These are phyloP conservation scores for Anacardium occidentale DNA, from an alignment of 345 rosid genomes.

Conservation along the genomic window DNA sequence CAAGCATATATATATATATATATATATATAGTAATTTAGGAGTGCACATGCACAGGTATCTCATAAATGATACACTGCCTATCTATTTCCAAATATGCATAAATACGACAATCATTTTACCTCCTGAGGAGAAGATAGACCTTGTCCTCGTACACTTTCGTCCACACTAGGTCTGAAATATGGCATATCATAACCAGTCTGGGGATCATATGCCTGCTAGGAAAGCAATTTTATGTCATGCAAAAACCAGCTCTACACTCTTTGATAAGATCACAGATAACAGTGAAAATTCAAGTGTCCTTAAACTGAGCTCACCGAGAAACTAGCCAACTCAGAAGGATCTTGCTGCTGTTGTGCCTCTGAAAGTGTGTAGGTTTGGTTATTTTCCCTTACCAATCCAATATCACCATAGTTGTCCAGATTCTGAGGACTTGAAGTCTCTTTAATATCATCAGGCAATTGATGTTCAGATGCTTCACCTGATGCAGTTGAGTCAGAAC, in stretches of 20 bases:
- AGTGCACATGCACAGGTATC: not conserved
- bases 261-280: not conserved
- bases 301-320: constrained; percentile 49
- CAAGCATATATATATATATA: too few relatives aligned
- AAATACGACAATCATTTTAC: constrained; percentile 35
- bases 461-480: constrained; percentile 50
- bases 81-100: not conserved
- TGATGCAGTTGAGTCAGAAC: constrained; percentile 60
- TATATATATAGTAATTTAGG: not conserved
- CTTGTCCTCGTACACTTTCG: constrained; percentile 58
- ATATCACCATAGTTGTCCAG: constrained; percentile 53
- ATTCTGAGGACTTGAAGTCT: constrained; percentile 52
- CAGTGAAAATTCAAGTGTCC: not conserved
- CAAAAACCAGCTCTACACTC: not conserved
- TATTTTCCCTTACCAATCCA: constrained; percentile 49
- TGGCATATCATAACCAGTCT: constrained; percentile 60
- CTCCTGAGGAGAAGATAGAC: constrained; percentile 70
- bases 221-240: constrained; percentile 12
- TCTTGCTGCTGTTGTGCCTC: constrained; percentile 64
- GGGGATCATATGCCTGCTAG: constrained; percentile 62
- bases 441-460: constrained; percentile 53
- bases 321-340: constrained; percentile 55
- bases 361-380: constrained; percentile 54
- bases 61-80: too few relatives aligned
- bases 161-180: constrained; percentile 70